Percentiles rank a stretch among this genome's conserved stretches.
These are phyloP conservation scores for Epicoccum sorghinum DNA, from an alignment of 2,329 filamentous ascomycete genomes.

Conservation along the genomic window DNA sequence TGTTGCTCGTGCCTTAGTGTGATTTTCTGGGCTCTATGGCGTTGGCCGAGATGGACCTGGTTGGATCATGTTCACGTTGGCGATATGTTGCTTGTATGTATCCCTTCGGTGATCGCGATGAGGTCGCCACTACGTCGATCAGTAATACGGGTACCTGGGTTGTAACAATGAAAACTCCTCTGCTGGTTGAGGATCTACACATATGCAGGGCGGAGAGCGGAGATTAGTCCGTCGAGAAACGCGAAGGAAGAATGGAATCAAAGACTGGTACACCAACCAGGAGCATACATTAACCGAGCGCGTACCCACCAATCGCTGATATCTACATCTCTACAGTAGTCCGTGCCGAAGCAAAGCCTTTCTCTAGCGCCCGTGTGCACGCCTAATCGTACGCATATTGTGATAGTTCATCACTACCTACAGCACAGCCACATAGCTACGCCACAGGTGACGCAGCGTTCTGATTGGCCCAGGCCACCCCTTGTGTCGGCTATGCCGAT, in stretches of 20 bases:
- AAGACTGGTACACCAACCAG: neutral
- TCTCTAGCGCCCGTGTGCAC: neutral
- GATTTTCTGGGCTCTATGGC: neutral
- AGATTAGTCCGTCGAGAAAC: neutral
- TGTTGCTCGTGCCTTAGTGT: neutral
- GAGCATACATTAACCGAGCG: slow-evolving; percentile 2
- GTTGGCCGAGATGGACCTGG: neutral
- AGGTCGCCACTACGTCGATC: slow-evolving; percentile 9
- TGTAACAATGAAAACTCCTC: neutral
- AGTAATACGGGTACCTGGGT: neutral
- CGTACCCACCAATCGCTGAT: neutral
- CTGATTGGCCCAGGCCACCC: neutral
- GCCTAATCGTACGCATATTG: neutral
- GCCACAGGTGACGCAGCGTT: slow-evolving; percentile 1
- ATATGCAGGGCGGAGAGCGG: slow-evolving; percentile 3
- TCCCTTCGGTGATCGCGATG: slow-evolving; percentile 8
- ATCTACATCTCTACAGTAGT: neutral
- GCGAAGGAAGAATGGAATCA: neutral
- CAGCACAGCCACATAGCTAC: slow-evolving; percentile 8
- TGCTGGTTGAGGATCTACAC: neutral
- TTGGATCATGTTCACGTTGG: neutral
- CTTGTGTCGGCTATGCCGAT: slow-evolving; percentile 7
- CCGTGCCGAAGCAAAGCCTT: neutral
- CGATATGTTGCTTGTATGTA: neutral
- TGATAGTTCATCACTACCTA: neutral